phyloP scores from a whole-genome alignment of 768 basidiomycete species.

The Cystobasidiopsis lactophilus region DNA sequence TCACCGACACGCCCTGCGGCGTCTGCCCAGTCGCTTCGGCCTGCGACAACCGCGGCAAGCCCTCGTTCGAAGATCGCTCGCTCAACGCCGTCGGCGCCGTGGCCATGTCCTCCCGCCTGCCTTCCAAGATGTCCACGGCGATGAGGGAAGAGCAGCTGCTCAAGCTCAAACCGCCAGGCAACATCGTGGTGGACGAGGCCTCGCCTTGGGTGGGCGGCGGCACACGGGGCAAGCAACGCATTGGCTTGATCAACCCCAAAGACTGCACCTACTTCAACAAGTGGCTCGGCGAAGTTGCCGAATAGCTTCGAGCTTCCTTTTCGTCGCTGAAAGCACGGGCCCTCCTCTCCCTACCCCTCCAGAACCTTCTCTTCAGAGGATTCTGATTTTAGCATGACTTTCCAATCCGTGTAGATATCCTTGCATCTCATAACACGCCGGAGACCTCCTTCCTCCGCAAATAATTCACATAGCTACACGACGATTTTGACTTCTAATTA shows the following conservation, averaged over 20 bases:
- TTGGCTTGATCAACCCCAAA: neutral
- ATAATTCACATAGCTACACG: no score
- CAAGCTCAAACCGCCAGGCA: neutral
- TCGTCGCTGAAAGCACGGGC: no score
- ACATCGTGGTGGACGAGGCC: neutral
- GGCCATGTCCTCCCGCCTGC: no score
- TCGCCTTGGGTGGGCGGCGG: neutral
- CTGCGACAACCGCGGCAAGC: conserved; percentile 8
- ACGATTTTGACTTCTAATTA: no score
- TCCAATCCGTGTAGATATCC: no score
- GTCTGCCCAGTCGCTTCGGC: conserved; percentile 7
- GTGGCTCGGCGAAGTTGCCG: no score
- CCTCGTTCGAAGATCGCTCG: neutral
- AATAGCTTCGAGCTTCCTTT: no score
- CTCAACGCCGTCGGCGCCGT: neutral
- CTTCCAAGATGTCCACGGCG: neutral
- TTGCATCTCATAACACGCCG: no score
- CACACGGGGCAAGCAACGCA: neutral
- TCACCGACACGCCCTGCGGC: conserved; percentile 10
- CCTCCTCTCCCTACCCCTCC: no score
- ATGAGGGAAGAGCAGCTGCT: neutral
- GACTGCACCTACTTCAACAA: neutral
- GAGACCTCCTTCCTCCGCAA: no score
- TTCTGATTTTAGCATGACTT: no score
- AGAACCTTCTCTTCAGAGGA: no score